Base-by-base conservation (phyloP, 805 yeast species). In the Sungouiella blattae region DNA sequence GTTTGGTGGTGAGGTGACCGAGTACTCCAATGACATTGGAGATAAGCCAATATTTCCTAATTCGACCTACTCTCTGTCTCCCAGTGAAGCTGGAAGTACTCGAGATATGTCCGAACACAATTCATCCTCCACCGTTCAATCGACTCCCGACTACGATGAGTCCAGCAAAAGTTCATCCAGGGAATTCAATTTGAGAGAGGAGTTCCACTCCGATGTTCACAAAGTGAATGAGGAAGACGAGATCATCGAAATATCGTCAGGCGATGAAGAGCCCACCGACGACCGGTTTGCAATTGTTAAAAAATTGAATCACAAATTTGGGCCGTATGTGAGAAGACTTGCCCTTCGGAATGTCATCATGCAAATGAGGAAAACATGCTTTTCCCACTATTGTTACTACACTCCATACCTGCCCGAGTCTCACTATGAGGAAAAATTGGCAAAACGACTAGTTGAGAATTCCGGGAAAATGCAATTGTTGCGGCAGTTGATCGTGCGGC, bases 291-390 rank as follows among this genome's bases (percentile, higher is more conserved):
- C 6, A 7, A 7, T 20, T 6, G 22, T 20, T 20, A 20, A 20
- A 9, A 20, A 20, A 6, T 9, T 20, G 22, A 20, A 7, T 6
- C 8, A 9, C 22, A 20, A 20, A 9, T 9, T 20, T 20, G 22
- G 8, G 6, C 6, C 22, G 22, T 9, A 20, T 9, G 22, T 20
- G 22, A 24, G 13, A 24, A 7, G 26, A n/a, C 6, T 24, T 6
- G 26, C 13, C 6, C 31, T 86, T 35, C 80, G 75, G 43, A 87
- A 86, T 49, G 49, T 78, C 48, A 69, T 84, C 63, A 87, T 89
- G 87, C 97, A 89, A 57, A 67, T 89, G 33, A 69, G 98, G 28
- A 77, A 81, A 39, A 75, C 87, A 6, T 88, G 96, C 47, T 82
- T 87, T 51, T 83, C 96, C 0, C 96, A 97, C 0, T 84, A 83